These are phyloP conservation scores for Massariosphaeria phaeospora DNA, from an alignment of 495 filamentous ascomycete species.

Conservation along the genomic window DNA sequence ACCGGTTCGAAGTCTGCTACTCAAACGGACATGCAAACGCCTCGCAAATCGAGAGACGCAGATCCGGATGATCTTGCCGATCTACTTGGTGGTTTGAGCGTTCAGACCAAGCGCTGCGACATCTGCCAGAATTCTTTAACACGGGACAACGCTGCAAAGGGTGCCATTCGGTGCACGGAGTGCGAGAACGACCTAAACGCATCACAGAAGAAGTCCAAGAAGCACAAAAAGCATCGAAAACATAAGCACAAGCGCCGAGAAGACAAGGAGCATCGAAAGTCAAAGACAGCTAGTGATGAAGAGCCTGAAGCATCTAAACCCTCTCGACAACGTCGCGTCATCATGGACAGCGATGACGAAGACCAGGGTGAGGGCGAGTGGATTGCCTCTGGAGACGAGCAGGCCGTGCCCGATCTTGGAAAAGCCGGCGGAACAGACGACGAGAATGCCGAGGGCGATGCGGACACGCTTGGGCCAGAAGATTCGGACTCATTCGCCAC, in stretches of 20 bases:
- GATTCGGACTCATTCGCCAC: constrained; percentile 47
- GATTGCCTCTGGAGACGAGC: constrained; percentile 64
- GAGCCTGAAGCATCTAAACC: constrained; percentile 6
- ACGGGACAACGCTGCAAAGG: constrained; percentile 51
- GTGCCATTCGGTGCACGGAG: constrained; percentile 62
- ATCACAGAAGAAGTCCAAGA: constrained; percentile 44
- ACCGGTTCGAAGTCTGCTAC: constrained; percentile 47
- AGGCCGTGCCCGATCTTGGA: constrained; percentile 54
- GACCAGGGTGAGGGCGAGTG: constrained; percentile 70
- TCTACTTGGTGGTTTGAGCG: constrained; percentile 75
- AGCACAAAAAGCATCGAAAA: constrained; percentile 43
- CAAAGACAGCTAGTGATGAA: constrained; percentile 56
- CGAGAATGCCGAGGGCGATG: constrained; percentile 79
- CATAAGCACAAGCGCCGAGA: constrained; percentile 10
- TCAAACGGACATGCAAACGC: constrained; percentile 43
- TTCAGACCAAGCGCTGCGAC: constrained; percentile 80
- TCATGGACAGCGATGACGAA: constrained; percentile 40
- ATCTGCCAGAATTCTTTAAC: constrained; percentile 73
- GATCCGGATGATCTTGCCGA: constrained; percentile 80
- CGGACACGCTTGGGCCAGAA: constrained; percentile 67
- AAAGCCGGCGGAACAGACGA: constrained; percentile 78
- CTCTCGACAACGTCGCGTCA: constrained; percentile 14
- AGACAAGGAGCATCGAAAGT: constrained; percentile 32
- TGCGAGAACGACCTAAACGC: constrained; percentile 63
- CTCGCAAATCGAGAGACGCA: constrained; percentile 45